Percentiles rank a stretch among this genome's conserved stretches.
phyloP scores from a whole-genome alignment of 495 filamentous ascomycete species.

The Saxophila tyrrhenica region DNA sequence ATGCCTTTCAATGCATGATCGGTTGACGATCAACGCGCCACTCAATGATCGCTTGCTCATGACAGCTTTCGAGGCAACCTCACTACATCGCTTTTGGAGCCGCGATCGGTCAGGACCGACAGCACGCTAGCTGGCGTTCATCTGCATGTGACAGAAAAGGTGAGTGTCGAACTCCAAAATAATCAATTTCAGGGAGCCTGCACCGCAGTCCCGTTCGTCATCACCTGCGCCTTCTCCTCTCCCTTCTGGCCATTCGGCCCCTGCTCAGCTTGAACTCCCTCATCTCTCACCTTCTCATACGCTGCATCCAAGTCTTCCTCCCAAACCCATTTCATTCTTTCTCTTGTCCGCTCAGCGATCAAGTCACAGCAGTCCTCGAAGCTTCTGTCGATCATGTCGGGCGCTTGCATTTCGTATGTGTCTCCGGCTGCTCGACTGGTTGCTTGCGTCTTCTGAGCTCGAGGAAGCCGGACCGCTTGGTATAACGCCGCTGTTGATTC shows the following conservation, averaged over 20 bases:
- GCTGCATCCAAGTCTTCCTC: background rate
- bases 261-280: background rate
- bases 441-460: conserved; percentile 31
- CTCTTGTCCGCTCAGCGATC: conserved; percentile 15
- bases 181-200: background rate
- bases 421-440: conserved; percentile 29
- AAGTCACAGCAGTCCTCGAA: conserved; percentile 19
- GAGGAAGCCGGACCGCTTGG: conserved; percentile 32
- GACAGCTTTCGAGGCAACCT: too few relatives aligned
- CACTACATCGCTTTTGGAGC: too few relatives aligned
- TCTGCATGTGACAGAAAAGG: background rate
- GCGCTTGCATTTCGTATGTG: conserved; percentile 30
- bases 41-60: too few relatives aligned
- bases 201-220: background rate
- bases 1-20: too few relatives aligned
- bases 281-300: background rate
- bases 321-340: conserved; percentile 20
- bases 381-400: conserved; percentile 21
- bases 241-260: background rate
- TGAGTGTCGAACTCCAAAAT: background rate
- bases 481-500: conserved; percentile 30
- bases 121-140: too few relatives aligned
- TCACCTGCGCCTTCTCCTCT: background rate
- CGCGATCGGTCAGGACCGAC: too few relatives aligned
- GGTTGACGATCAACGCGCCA: too few relatives aligned